Conservation (phyloP, 1,139 yeast genomes). For the Pichia sp. region DNA sequence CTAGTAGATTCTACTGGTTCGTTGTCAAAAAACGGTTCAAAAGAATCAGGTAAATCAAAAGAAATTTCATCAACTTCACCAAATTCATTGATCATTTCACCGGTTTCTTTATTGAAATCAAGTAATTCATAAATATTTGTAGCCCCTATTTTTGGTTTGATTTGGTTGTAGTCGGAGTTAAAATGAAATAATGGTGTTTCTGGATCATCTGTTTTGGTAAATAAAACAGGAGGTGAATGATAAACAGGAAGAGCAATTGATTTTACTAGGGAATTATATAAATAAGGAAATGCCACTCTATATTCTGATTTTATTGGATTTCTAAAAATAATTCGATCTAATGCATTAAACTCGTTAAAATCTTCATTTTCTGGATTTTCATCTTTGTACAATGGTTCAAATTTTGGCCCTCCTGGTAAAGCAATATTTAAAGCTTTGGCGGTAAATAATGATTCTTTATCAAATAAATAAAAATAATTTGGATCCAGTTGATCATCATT, state of each 20-base stretch:
- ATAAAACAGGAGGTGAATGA: constrained; percentile 53
- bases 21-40: constrained; percentile 43
- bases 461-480: constrained; percentile 64
- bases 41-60: constrained; percentile 14
- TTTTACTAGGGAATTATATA: constrained; percentile 75
- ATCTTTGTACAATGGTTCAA: constrained; percentile 79
- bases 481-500: constrained; percentile 49
- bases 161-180: constrained; percentile 51
- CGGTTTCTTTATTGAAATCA: constrained; percentile 26
- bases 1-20: constrained; percentile 37
- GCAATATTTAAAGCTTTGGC: constrained; percentile 86
- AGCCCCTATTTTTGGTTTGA: constrained; percentile 32
- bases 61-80: constrained; percentile 26
- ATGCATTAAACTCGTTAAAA: constrained; percentile 81
- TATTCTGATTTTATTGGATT: constrained; percentile 75
- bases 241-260: constrained; percentile 57
- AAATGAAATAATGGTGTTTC: constrained; percentile 54
- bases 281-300: constrained; percentile 75
- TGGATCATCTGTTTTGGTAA: constrained; percentile 41
- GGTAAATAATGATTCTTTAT: constrained; percentile 71
- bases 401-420: constrained; percentile 93
- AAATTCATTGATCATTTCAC: constrained; percentile 28
- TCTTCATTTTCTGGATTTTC: constrained; percentile 66
- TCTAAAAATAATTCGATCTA: constrained; percentile 81
- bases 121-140: constrained; percentile 21